A percentile compares a stretch with the other conserved stretches of the same genome.
These are phyloP conservation scores for Amanita fuliginea DNA, from an alignment of 768 basidiomycete genomes.

Conservation along the genomic window DNA sequence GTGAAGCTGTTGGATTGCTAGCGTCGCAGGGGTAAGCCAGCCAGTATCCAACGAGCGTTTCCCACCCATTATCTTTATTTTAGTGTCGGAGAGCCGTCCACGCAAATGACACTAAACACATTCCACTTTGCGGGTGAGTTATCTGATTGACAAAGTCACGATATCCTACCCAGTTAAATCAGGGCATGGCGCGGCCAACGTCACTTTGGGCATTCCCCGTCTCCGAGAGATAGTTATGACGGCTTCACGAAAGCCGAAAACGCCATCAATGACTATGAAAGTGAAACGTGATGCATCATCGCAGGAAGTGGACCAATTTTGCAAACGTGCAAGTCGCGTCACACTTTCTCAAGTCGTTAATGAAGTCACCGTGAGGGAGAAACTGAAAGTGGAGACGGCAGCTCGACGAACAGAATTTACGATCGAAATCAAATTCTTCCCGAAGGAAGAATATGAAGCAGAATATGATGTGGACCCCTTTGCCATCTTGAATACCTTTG, in stretches of 20 bases:
- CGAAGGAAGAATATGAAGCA: constrained; percentile 66
- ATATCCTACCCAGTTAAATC: constrained; percentile 5
- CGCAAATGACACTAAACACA: constrained; percentile 99
- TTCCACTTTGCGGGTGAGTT: constrained; percentile 92
- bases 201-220: constrained; percentile 97
- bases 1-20: constrained; percentile 94
- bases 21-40: constrained; percentile 85
- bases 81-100: constrained; percentile 97
- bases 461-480: constrained; percentile 70
- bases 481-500: constrained; percentile 67
- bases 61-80: background rate
- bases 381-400: constrained; percentile 51
- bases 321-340: constrained; percentile 80
- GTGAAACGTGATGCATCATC: constrained; percentile 41
- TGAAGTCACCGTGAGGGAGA: constrained; percentile 70
- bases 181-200: constrained; percentile 99
- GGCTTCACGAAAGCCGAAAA: constrained; percentile 86
- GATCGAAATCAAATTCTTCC: constrained; percentile 78
- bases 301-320: constrained; percentile 62
- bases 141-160: background rate
- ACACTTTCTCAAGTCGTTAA: constrained; percentile 86
- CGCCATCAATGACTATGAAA: constrained; percentile 91
- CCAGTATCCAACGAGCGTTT: constrained; percentile 7
- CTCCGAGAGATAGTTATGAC: constrained; percentile 99
- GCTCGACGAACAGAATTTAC: constrained; percentile 72